Conservation (phyloP, 371 early-diverging fungal genomes). For the Capillidium heterosporum region DNA sequence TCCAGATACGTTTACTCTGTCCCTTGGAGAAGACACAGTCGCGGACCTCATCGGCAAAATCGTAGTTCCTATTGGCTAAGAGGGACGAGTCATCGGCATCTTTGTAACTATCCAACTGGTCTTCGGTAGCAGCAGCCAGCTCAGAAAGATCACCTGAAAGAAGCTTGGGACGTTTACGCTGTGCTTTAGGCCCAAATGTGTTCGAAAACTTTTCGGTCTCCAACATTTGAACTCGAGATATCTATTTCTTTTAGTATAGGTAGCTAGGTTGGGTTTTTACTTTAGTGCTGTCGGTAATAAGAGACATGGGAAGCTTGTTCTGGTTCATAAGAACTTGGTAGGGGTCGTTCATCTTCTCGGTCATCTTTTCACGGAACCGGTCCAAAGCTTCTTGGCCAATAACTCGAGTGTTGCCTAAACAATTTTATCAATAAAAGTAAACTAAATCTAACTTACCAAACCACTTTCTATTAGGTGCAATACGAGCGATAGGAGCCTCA, state of each 20-base stretch:
- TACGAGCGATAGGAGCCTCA: conserved; percentile 57
- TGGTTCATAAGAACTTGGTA: conserved; percentile 90
- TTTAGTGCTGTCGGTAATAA: conserved; percentile 71
- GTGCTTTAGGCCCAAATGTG: conserved; percentile 86
- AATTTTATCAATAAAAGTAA: not conserved
- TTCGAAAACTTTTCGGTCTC: conserved; percentile 80
- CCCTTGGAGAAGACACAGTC: conserved; percentile 86
- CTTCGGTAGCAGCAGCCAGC: conserved; percentile 46
- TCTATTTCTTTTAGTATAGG: conserved; percentile 26
- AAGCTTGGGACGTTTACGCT: conserved; percentile 87
- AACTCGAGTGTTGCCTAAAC: conserved; percentile 76
- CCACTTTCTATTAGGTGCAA: conserved; percentile 94
- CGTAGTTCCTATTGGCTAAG: conserved; percentile 47
- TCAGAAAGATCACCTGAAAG: conserved; percentile 59
- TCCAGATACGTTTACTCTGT: conserved; percentile 98
- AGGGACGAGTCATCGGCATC: conserved; percentile 52
- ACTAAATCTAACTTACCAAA: conserved; percentile 52
- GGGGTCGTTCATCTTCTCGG: conserved; percentile 76
- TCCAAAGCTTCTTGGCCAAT: conserved; percentile 85
- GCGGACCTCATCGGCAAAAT: conserved; percentile 50
- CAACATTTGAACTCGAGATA: conserved; percentile 71
- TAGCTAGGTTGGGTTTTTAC: conserved; percentile 11
- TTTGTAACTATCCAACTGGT: conserved; percentile 42
- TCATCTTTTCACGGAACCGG: conserved; percentile 79
- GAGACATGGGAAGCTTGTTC: conserved; percentile 94